phyloP scores from a whole-genome alignment of 805 yeast genomes.

The Soucietia sequanensis region DNA sequence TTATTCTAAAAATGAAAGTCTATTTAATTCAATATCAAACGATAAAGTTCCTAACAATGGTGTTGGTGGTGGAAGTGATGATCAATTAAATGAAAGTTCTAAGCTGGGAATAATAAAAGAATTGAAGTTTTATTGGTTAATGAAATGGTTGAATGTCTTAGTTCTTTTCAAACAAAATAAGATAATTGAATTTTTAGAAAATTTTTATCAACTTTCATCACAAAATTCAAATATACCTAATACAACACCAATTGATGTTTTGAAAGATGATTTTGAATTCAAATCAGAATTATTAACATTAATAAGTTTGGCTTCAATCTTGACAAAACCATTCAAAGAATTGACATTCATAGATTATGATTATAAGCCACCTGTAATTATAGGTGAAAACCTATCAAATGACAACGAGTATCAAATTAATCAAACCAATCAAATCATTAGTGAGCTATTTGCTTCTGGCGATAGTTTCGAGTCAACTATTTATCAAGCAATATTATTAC shows the following conservation, averaged over 20 bases:
- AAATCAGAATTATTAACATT: conserved; percentile 20
- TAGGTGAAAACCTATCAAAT: too few relatives aligned
- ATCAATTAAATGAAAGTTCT: not conserved
- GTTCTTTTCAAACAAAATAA: conserved; percentile 24
- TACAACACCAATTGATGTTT: conserved; percentile 1
- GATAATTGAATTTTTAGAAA: conserved; percentile 22
- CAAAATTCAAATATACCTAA: conserved; percentile 1
- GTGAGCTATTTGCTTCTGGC: conserved; percentile 16
- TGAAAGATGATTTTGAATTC: conserved; percentile 6
- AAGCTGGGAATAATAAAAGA: conserved; percentile 15
- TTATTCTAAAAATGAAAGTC: conserved; percentile 17
- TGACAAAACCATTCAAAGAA: conserved; percentile 28
- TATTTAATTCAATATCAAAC: conserved; percentile 7
- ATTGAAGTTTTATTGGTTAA: conserved; percentile 18
- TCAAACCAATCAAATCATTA: conserved; percentile 12
- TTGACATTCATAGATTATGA: conserved; percentile 21
- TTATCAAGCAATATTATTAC: conserved; percentile 18
- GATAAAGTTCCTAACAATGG: not conserved
- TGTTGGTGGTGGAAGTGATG: conserved; percentile 1
- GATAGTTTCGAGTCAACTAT: conserved; percentile 14
- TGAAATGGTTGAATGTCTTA: conserved; percentile 20
- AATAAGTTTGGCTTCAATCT: conserved; percentile 23
- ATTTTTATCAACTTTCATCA: conserved; percentile 16
- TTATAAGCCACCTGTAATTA: too few relatives aligned
- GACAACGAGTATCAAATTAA: too few relatives aligned